Base-by-base conservation (phyloP, 257 asterid genomes). In the Plectranthus barbatus region DNA sequence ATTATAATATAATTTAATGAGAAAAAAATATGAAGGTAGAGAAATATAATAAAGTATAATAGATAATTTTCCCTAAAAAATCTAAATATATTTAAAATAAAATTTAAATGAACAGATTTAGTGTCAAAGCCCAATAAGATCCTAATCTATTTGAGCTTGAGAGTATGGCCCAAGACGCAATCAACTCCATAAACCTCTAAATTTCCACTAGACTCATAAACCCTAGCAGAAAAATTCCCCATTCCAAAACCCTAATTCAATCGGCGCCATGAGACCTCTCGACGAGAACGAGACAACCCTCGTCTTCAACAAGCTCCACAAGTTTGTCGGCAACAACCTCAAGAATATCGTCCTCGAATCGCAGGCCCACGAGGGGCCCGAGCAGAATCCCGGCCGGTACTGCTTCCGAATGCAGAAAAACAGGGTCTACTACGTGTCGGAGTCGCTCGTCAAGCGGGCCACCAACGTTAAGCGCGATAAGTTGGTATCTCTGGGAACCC, bases 301-400 rank as follows among this genome's bases (percentile, higher is more conserved):
- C 69, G 95, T 91, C 23, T 91, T 86, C 83, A 78, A 83, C 72
- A 91, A 91, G 78, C 84, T 91, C 11, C 87, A 80, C 90, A 91
- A 91, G 65, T 88, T 88, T 81, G 96, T 84, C 11, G 96, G 95
- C 51, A 82, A 61, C 70, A 91, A 91, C 63, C 84, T 91, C 29
- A 81, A 86, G 29, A 88, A 77, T 79, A 82, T 91, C 48, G 90
- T 85, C 4, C 60, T 79, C 10, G 97, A 91, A 14, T 79, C 86
- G 20, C 89, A 87, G 24, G 88, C 97, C 7, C 92, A 84, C 69
- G 96, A 91, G 49, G 96, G 96, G 0, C 95, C 95, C 17, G 95
- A 88, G 9, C 50, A 74, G 10, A 69, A 73, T 7, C 94, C 97
- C 0, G 84, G 95, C 33, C 86, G 91, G 48, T 84, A 92, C 81